These are phyloP conservation scores for Fremontodendron californicum DNA, from an alignment of 345 rosid genomes.

Conservation along the genomic window DNA sequence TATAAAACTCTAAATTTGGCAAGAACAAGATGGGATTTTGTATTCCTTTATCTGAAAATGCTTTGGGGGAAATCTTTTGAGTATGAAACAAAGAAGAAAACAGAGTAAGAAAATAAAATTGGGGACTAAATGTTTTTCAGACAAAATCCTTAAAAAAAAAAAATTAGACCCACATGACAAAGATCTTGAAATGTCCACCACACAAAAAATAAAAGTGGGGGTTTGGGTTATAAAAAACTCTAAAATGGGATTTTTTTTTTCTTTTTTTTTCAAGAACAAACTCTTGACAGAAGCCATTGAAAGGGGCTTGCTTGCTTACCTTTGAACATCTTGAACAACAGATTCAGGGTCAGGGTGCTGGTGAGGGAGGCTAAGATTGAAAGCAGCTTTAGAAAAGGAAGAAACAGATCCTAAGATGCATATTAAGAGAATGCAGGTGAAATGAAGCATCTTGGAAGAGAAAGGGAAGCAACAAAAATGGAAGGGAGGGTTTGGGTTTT, in stretches of 20 bases:
- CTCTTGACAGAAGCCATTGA: neutral
- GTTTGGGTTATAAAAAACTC: neutral
- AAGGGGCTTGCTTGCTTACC: slow-evolving; percentile 24
- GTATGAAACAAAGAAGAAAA: neutral
- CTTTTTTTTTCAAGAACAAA: neutral
- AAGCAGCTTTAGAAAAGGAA: slow-evolving; percentile 11
- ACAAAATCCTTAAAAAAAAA: slow-evolving; percentile 2
- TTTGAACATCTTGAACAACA: slow-evolving; percentile 45
- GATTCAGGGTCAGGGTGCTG: slow-evolving; percentile 62
- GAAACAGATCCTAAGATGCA: slow-evolving; percentile 27
- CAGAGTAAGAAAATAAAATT: no score
- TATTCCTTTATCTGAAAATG: neutral
- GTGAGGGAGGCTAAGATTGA: slow-evolving; percentile 50
- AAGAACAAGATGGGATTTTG: neutral
- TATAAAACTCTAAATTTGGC: neutral
- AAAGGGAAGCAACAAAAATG: slow-evolving; percentile 6
- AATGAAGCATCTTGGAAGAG: slow-evolving; percentile 34
- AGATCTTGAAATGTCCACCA: neutral
- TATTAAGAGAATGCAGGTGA: slow-evolving; percentile 36
- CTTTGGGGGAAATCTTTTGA: neutral
- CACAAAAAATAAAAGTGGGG: slow-evolving; percentile 3
- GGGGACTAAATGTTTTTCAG: neutral
- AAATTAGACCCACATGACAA: neutral
- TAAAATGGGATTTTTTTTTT: slow-evolving; percentile 10
- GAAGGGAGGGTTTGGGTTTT: neutral